A percentile compares a stretch with the other conserved stretches of the same genome.
These are phyloP conservation scores for Paramecium sonneborni DNA, from an alignment of 73 alveolate species.

Conservation along the genomic window DNA sequence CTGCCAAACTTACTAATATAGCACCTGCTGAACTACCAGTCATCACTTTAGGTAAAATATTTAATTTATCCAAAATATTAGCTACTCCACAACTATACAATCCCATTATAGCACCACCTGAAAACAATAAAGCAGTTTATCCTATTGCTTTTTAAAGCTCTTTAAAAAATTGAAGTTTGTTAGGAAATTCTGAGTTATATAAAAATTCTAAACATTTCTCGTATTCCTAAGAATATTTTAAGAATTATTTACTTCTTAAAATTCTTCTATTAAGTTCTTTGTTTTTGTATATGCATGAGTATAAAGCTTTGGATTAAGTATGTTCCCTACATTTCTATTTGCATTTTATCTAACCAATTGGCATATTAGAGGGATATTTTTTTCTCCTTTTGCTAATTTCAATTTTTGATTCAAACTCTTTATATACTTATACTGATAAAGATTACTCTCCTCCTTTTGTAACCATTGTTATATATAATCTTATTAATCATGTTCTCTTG, in stretches of 20 bases:
- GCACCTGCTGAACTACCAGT: conserved; percentile 86
- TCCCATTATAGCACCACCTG: conserved; percentile 84
- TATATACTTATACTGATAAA: conserved; percentile 67
- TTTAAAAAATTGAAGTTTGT: conserved; percentile 69
- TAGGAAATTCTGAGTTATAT: conserved; percentile 55
- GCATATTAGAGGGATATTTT: conserved; percentile 62
- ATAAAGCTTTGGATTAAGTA: conserved; percentile 69
- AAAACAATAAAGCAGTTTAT: conserved; percentile 78
- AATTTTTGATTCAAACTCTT: conserved; percentile 1
- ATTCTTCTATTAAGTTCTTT: conserved; percentile 73
- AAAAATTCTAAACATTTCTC: conserved; percentile 62
- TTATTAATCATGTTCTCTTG: conserved; percentile 64
- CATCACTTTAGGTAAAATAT: conserved; percentile 75
- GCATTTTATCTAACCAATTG: conserved; percentile 60
- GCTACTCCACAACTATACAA: conserved; percentile 80
- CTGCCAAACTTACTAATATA: conserved; percentile 71
- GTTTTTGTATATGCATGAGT: conserved; percentile 74
- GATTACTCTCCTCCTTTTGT: conserved; percentile 14
- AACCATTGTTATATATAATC: conserved; percentile 69
- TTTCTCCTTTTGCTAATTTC: conserved; percentile 58
- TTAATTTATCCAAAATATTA: conserved; percentile 71
- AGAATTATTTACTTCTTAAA: conserved; percentile 71
- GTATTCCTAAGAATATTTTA: conserved; percentile 66
- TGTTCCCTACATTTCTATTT: conserved; percentile 74
- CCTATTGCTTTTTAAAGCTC: conserved; percentile 81